Evolutionary conservation across 2,329 filamentous ascomycete genomes (phyloP).

Genomic region (Nothomitra cinnamomea): DNA sequence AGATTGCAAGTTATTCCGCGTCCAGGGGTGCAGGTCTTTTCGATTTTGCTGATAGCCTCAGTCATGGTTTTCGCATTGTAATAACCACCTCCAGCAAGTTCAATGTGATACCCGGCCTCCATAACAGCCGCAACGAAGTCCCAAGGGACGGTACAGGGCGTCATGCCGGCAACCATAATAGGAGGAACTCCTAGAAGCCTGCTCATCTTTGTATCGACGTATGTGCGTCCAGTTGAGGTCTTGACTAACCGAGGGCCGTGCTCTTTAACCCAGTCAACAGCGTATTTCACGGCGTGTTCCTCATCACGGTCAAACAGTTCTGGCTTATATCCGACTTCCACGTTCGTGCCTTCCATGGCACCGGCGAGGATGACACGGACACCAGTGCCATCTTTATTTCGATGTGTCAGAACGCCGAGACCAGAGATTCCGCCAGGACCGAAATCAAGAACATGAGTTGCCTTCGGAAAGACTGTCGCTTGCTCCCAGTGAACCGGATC

Average conservation of each 20-base stretch:
- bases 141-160: conserved; percentile 73
- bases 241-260: conserved; percentile 85
- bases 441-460: conserved; percentile 92
- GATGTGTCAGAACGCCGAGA: conserved; percentile 86
- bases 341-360: conserved; percentile 75
- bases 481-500: conserved; percentile 94
- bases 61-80: conserved; percentile 73
- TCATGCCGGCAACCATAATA: conserved; percentile 88
- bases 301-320: conserved; percentile 95
- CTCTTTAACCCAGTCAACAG: conserved; percentile 94
- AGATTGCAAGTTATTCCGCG: conserved; percentile 80
- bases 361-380: conserved; percentile 92
- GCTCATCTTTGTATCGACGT: conserved; percentile 94
- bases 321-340: conserved; percentile 91
- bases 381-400: conserved; percentile 97
- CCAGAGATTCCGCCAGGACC: conserved; percentile 94
- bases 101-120: conserved; percentile 89
- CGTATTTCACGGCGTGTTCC: conserved; percentile 85
- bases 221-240: conserved; percentile 76
- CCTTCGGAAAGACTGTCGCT: conserved; percentile 75
- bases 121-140: conserved; percentile 86
- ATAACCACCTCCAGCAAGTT: conserved; percentile 79
- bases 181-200: conserved; percentile 70
- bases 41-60: conserved; percentile 66
- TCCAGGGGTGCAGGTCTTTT: conserved; percentile 65